Base-by-base conservation (phyloP, 495 filamentous ascomycete species). In the Glonium stellatum region DNA sequence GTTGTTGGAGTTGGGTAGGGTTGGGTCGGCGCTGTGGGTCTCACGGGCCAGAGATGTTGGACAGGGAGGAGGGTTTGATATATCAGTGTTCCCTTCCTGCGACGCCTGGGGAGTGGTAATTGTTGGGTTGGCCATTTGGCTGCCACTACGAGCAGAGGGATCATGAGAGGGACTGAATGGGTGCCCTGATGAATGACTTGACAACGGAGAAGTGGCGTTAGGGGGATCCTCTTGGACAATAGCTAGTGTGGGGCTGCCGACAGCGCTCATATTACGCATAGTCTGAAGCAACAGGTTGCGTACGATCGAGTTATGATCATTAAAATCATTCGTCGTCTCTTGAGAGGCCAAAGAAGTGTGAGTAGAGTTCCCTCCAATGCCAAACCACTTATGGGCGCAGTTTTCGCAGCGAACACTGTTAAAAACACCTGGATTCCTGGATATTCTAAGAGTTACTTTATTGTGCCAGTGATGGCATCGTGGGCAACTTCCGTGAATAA, bases 391-490 rank as follows among this genome's bases (percentile, higher is more conserved):
- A 6, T 27, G 21, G 18, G 3, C 11, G 23, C 48, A 51, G 1
- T 27, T 51, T 23, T 51, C 48, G 19, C 48, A 51, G 48, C 48
- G 48, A 31, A 51, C 15, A 51, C 48, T 22, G 13, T 23, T 23
- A 15, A 51, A 51, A 23, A 23, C 25, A 23, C 18, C 48, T 25
- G 48, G 48, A 15, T 51, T 25, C 25, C 18, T 13, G 6, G 48
- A 51, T 18, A 51, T 8, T 15, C 19, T 23, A 0, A 31, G 21
- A 0, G 48, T 51, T 22, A 23, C 21, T 6, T 9, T 51, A 1
- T 31, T 51, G 13, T 51, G 48, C 19, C 18, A 51, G 23, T 51
- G 48, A 23, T 51, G 21, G 19, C 48, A 51, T 15, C 25, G 11
- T 8, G 48, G 48, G 13, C 48, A 51, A 15, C 48, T 51, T 15